These are phyloP conservation scores for Erysimum cheiri DNA, from an alignment of 441 rosid species.

Conservation along the genomic window DNA sequence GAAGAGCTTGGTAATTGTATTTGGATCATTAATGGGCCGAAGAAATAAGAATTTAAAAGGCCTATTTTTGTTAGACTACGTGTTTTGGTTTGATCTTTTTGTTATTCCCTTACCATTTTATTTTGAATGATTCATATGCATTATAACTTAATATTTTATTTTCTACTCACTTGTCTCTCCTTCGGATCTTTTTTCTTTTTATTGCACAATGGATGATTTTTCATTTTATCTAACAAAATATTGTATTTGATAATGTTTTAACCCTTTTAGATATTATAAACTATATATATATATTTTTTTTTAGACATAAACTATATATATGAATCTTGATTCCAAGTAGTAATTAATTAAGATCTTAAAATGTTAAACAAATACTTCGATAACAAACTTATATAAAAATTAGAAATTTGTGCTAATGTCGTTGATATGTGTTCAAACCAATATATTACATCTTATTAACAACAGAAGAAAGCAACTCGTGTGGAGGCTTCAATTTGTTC, in stretches of 20 bases:
- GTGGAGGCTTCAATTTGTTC: background rate
- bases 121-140: no score
- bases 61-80: no score
- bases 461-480: background rate
- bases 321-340: background rate
- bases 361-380: background rate
- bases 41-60: background rate
- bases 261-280: background rate
- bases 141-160: no score
- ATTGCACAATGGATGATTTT: no score
- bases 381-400: background rate
- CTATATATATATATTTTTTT: no score
- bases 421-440: background rate
- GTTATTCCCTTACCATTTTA: no score
- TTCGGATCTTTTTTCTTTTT: no score
- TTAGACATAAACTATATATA: background rate
- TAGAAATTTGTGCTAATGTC: background rate
- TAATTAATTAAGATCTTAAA: background rate
- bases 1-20: background rate
- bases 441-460: background rate
- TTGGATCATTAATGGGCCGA: conserved; percentile 40
- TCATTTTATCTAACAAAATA: background rate
- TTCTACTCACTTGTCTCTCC: no score
- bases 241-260: background rate
- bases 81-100: no score